A percentile compares a stretch with the other conserved stretches of the same genome.
Evolutionary conservation across 2,329 filamentous ascomycete genomes (phyloP).

Genomic region (Arachnopeziza araneosa): DNA sequence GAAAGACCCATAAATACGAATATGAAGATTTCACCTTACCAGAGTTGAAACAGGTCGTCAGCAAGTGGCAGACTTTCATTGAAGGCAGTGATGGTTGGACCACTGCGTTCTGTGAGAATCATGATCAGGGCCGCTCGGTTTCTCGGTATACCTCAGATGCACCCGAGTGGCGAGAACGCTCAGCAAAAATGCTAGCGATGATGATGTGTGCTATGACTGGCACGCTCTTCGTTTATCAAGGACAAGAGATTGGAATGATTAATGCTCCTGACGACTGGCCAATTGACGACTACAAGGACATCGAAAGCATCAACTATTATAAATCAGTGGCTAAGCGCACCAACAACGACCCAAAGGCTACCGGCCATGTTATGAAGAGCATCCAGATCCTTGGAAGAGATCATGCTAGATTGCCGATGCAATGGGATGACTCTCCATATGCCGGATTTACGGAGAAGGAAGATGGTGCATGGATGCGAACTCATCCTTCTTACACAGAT

Average conservation of each 20-base stretch:
- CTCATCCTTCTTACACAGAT: slow-evolving; percentile 16
- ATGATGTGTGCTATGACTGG: slow-evolving; percentile 45
- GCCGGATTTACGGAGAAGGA: slow-evolving; percentile 52
- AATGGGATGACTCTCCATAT: slow-evolving; percentile 55
- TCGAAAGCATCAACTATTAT: slow-evolving; percentile 46
- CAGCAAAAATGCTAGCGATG: slow-evolving; percentile 47
- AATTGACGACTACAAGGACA: slow-evolving; percentile 44
- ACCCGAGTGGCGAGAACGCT: slow-evolving; percentile 19
- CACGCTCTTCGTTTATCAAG: slow-evolving; percentile 54
- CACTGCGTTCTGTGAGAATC: slow-evolving; percentile 58
- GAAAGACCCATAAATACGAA: slow-evolving; percentile 48
- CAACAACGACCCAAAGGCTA: slow-evolving; percentile 33
- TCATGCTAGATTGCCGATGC: slow-evolving; percentile 64
- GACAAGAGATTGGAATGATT: slow-evolving; percentile 54
- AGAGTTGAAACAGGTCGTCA: slow-evolving; percentile 43
- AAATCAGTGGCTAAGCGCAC: slow-evolving; percentile 36
- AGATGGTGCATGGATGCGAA: slow-evolving; percentile 20
- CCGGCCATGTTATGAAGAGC: slow-evolving; percentile 43
- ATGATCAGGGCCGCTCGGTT: slow-evolving; percentile 53
- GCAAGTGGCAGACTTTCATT: slow-evolving; percentile 46
- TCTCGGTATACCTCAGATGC: slow-evolving; percentile 40
- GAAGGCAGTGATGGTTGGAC: slow-evolving; percentile 51
- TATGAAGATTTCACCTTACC: slow-evolving; percentile 41
- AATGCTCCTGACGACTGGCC: slow-evolving; percentile 50
- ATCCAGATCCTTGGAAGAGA: slow-evolving; percentile 59